phyloP scores from a whole-genome alignment of 176 grass and related monocot species.

The Hordeum marinum region DNA sequence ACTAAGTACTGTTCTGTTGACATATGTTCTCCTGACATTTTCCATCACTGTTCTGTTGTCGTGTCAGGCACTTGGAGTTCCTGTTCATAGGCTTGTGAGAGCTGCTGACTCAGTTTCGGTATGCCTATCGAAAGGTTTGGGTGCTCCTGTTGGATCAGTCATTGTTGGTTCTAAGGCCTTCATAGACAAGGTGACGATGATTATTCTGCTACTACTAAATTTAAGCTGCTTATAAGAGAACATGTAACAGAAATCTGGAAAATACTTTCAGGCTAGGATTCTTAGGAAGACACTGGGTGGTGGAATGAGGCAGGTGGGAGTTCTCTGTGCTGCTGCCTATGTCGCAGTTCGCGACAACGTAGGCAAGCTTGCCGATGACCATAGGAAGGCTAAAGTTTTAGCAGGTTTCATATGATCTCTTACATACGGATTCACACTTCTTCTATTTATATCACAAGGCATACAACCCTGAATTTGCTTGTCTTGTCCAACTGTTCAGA shows the following conservation, averaged over 20 bases:
- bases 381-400: constrained; percentile 71
- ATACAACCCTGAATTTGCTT: neutral
- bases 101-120: constrained; percentile 93
- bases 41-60: neutral
- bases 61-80: constrained; percentile 70
- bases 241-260: neutral
- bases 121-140: constrained; percentile 90
- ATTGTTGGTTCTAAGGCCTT: constrained; percentile 74
- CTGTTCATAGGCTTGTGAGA: constrained; percentile 76
- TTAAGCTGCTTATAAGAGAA: neutral
- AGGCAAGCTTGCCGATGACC: constrained; percentile 74
- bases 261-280: constrained; percentile 59
- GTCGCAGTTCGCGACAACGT: constrained; percentile 68
- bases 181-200: constrained; percentile 59
- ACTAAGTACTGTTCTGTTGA: no score
- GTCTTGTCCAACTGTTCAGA: constrained; percentile 36
- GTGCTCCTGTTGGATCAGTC: constrained; percentile 86
- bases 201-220: neutral
- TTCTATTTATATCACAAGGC: neutral
- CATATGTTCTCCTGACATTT: neutral
- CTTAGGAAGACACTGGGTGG: constrained; percentile 93
- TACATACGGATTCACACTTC: neutral
- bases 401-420: constrained; percentile 44
- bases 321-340: constrained; percentile 82
- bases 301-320: constrained; percentile 89